phyloP scores from a whole-genome alignment of 2,329 filamentous ascomycete species.

The Cytospora piceicola region DNA sequence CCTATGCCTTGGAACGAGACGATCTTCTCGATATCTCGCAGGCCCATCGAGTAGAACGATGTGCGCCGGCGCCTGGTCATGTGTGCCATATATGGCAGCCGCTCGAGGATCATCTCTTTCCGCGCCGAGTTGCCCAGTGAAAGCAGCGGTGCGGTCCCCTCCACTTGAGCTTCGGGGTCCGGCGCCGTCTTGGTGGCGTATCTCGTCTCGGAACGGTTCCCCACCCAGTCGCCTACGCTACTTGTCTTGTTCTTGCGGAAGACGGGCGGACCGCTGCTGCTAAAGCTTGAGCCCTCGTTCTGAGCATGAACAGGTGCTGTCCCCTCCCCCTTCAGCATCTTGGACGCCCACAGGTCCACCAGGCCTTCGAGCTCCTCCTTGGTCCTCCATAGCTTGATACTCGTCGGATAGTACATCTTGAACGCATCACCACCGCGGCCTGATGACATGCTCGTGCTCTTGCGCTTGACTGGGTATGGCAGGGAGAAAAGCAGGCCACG shows the following conservation, averaged over 20 bases:
- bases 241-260: conserved; percentile 50
- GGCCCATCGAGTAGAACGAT: conserved; percentile 42
- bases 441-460: conserved; percentile 42
- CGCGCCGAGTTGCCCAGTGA: conserved; percentile 69
- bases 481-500: conserved; percentile 84
- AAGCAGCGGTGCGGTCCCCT: conserved; percentile 47
- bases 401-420: conserved; percentile 92
- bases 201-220: conserved; percentile 32
- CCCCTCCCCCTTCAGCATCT: conserved; percentile 59
- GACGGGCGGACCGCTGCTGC: conserved; percentile 49
- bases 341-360: conserved; percentile 70
- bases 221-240: conserved; percentile 30
- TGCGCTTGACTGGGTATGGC: conserved; percentile 82
- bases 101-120: conserved; percentile 78
- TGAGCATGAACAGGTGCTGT: neutral
- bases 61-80: conserved; percentile 57
- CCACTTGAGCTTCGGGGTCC: conserved; percentile 31
- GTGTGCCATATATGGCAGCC: conserved; percentile 80
- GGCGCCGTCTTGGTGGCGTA: conserved; percentile 34
- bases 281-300: neutral
- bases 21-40: conserved; percentile 68
- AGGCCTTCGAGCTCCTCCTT: conserved; percentile 80
- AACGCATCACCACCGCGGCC: conserved; percentile 63
- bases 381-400: conserved; percentile 79
- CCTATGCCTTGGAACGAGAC: conserved; percentile 67